Evolutionary conservation across 768 basidiomycete species (phyloP), one percentile per base, ranked within the genome.

Genomic region (Leccinellum luteum): DNA sequence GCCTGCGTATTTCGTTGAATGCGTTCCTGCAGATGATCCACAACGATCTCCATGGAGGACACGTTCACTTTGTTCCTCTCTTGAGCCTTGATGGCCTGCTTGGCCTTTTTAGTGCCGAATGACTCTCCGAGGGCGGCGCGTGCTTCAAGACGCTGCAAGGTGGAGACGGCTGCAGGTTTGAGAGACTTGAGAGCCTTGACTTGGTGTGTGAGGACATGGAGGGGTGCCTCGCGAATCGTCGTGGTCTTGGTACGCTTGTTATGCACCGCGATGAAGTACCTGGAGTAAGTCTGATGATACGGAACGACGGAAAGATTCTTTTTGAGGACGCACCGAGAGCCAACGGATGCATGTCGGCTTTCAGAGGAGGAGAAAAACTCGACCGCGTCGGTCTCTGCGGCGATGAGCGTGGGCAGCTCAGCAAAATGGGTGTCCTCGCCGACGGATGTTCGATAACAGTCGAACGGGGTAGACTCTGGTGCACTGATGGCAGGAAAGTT

Each of bases 31-130:
- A 99, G 76, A 72, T 90, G 86, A 56, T 81, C 82, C 63, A 86
- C 86, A 34, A 92, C 92, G 9, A 84, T 84, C 69, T 90, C 83
- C 90, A 97, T 95, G 3, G 93, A 92, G 57, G 80, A 77, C 19
- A 90, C 85, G 74, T 97, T 94, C 35, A 99, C 86, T 70, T 86
- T 86, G 74, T 95, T 96, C 61, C 96, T 83, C 73, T 95, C 94
- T 53, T 82, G 83, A 4, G 93, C 89, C 52, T 83, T 83, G 67
- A 98, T 94, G 28, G 85, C 86, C 10, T 85, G 83, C 71, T 92
- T 89, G 47, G 94, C 92, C 70, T 97, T 98, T 75, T 94, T 92
- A 25, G 94, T 96, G 21, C 96, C 96, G 62, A 99, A 99, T 1
- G 90, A 84, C 70, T 94, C 88, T 31, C 96, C 94, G 2, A 99